Conservation (phyloP, 768 basidiomycete genomes). For the Pseudohyphozyma bogoriensis region DNA sequence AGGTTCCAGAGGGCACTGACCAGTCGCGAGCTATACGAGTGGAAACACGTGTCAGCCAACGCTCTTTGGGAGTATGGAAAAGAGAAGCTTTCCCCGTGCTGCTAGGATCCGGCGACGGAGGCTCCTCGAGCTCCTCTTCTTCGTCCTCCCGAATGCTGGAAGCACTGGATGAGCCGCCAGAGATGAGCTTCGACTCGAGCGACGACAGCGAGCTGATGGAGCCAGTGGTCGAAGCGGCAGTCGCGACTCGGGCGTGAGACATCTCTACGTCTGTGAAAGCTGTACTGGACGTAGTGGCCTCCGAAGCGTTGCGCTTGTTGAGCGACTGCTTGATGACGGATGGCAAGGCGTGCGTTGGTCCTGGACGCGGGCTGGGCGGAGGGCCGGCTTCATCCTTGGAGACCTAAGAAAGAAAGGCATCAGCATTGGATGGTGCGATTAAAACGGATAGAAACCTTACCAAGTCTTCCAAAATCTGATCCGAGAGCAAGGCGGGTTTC, state of each 20-base stretch:
- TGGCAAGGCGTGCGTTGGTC: conserved; percentile 3
- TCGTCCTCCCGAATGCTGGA: background rate
- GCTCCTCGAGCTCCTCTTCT: background rate
- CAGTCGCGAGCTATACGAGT: no score
- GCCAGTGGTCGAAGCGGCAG: no score
- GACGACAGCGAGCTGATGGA: conserved; percentile 9
- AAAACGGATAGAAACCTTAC: no score
- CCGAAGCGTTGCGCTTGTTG: conserved; percentile 5
- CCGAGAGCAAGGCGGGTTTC: no score
- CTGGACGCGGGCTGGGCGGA: no score
- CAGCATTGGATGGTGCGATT: no score
- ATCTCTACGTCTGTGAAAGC: background rate
- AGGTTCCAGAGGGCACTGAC: background rate
- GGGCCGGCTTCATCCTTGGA: no score
- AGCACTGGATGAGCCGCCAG: background rate
- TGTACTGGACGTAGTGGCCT: background rate
- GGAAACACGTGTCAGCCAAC: no score
- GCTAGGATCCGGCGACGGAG: background rate
- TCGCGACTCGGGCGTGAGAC: background rate
- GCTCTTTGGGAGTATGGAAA: no score
- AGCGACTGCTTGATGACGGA: conserved; percentile 8
- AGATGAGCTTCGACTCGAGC: background rate
- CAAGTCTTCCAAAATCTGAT: no score
- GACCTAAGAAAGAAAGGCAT: no score
- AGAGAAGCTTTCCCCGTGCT: no score